Evolutionary conservation across 352 stramenopile genomes (phyloP), one percentile per base, ranked within the genome.

Genomic region (Phytopythium mirpurense): DNA sequence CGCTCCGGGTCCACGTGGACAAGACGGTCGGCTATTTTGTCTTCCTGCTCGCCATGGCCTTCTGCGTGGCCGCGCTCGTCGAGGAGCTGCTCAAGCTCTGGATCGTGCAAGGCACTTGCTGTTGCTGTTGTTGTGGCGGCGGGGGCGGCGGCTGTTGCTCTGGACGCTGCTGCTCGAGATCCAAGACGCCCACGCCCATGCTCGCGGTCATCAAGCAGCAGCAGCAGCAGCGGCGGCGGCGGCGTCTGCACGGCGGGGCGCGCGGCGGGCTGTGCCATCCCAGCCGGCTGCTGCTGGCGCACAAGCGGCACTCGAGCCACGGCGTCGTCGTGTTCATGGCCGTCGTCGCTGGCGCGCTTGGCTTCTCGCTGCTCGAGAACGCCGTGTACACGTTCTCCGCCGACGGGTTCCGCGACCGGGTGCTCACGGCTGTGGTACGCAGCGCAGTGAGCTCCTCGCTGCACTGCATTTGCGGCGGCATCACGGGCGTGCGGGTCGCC

Each of bases 71-170:
- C 0, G 74, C 54, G 29, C 58, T 87, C 6, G 77, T 90, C 21
- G 78, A 90, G 47, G 82, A 89, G 52, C 68, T 61, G 23, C 44
- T 84, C 46, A 89, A 90, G 48, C 70, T 77, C 38, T 90, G 82
- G 78, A 29, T 89, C 43, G 75, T 89, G 3, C 74, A 87, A 18
- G 65, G 74, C 27, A 57, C 51, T 9, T 87, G 74, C 44, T 74
- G 69, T 53, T 74, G 66, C 48, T 63, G 58, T 34, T 54, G 35
- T 5, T 19, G 18, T 3, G 8, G 0, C 3, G 18, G 31, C 11
- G 59, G 53, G 18, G 44, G 51, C 19, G 58, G 54, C 12, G 18
- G 44, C 40, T 54, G 45, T 8, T 56, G 51, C 51, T 43, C 29
- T 32, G 29, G 5, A 9, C 5, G 46, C 18, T 31, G 51, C 12